Evolutionary conservation across 495 filamentous ascomycete genomes (phyloP).

Genomic region (Haplographium delicatum): DNA sequence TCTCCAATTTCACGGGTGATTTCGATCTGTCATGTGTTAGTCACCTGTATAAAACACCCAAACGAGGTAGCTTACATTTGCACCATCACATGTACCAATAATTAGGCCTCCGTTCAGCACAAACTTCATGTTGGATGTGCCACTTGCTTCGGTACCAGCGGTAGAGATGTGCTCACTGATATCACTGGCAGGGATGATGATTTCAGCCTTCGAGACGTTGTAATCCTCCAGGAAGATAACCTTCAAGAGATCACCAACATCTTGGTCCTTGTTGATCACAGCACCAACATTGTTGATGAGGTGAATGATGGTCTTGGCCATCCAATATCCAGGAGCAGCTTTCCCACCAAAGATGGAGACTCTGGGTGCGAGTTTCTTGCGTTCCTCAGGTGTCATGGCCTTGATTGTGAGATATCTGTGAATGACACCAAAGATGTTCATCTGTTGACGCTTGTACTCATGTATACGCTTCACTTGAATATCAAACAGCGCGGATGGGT

Average conservation of each 20-base stretch:
- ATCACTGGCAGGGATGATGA: slow-evolving; percentile 90
- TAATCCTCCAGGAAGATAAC: slow-evolving; percentile 97
- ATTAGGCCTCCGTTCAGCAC: slow-evolving; percentile 95
- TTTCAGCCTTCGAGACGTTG: slow-evolving; percentile 98
- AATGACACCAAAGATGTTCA: slow-evolving; percentile 98
- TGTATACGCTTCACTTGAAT: slow-evolving; percentile 99
- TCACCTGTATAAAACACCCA: not conserved
- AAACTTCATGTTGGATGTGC: slow-evolving; percentile 93
- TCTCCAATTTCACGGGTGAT: slow-evolving; percentile 97
- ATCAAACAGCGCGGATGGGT: slow-evolving; percentile 86
- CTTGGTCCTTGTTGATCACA: slow-evolving; percentile 88
- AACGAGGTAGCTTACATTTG: slow-evolving; percentile 64
- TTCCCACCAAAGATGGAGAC: slow-evolving; percentile 98
- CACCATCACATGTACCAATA: slow-evolving; percentile 96
- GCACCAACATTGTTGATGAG: slow-evolving; percentile 86
- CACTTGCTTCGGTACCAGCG: slow-evolving; percentile 78
- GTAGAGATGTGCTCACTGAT: slow-evolving; percentile 99
- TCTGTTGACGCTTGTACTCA: slow-evolving; percentile 98
- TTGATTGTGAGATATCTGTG: slow-evolving; percentile 91
- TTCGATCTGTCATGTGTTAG: slow-evolving; percentile 61
- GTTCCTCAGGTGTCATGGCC: slow-evolving; percentile 71
- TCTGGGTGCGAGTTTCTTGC: slow-evolving; percentile 83
- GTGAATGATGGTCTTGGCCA: slow-evolving; percentile 98
- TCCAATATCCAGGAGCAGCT: slow-evolving; percentile 98
- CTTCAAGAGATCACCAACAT: slow-evolving; percentile 91